Base-by-base conservation (phyloP, 2,329 filamentous ascomycete species). In the Nemania sp. region DNA sequence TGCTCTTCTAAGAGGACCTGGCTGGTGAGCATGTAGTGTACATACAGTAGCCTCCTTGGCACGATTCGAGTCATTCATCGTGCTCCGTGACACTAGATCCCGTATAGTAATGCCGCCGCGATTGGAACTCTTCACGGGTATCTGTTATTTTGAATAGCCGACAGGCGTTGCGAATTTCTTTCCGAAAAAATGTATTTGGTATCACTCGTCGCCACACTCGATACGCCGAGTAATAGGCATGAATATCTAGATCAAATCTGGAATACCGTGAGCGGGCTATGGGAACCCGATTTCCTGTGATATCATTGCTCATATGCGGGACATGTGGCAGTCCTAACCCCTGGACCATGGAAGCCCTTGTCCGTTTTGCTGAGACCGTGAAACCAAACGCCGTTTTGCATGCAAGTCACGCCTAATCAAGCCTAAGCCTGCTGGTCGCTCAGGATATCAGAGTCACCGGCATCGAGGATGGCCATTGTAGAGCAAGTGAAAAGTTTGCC, bases 401-500 rank as follows among this genome's bases (percentile, higher is more conserved):
- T 67, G 58, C 50, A 53, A 49, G 43, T 44, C 57, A 61, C 44
- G 61, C 60, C 77, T 86, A 88, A 70, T 44, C 57, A 61, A 46
- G 61, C 60, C 77, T 86, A 88, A 70, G 81, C 78, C 72, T 80
- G 76, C 75, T 86, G 85, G 77, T 90, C 86, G 78, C 81, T 87
- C 70, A 99, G 85, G 78, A 99, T 99, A 79, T 99, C 94, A 68
- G 91, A 96, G 86, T 97, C 89, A 86, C 93, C 94, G 75, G 92
- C 91, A 79, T 99, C 94, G 66, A 97, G 81, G 74, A 97, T 89
- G 69, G 92, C 88, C 89, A 99, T 95, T 78, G 92, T 96, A 67
- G 90, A 93, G 86, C 90, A 96, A 69, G 91, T 86, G 89, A 96
- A 99, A 74, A 99, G 89, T 84, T 97, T 97, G 83, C 94, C 94